Evolutionary conservation across 148 eudicot genomes (phyloP), one percentile per base, ranked within the genome.

Genomic region (Silene uniflora): DNA sequence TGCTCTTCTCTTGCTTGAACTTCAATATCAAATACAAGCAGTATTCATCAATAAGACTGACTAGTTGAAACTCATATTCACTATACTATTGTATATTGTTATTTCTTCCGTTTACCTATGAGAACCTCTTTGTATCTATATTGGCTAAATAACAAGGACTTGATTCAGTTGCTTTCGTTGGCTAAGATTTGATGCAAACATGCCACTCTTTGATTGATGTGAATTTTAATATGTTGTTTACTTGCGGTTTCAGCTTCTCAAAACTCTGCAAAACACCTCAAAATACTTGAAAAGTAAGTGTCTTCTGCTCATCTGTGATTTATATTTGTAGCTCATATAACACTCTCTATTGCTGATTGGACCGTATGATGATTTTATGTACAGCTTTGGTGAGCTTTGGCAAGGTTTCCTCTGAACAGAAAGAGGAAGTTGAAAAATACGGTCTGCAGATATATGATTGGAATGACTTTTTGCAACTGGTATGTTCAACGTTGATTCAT

Each of bases 361-460:
- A 65, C 54, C 32, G 17, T n/a, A 25, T 69, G 16, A 62, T 23
- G 47, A 32, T 19, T 52, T 67, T 32, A 23, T 83, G 24, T 73
- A 71, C 85, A 95, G 99, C 94, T 75, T 82, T 96, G 83, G 97
- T 96, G 83, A 96, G 99, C 84, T 96, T 96, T 80, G 99, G 98
- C 74, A 78, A 91, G 80, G 89, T 91, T 49, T 85, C 88, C 62
- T 70, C 87, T 65, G 83, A 87, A 74, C 98, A 90, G 75, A 85
- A 75, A 80, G 88, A 87, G 80, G 91, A 91, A 80, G 86, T 85
- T 76, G 86, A 85, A 74, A 89, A 96, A 46, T 80, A 79, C 77
- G 98, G 92, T 61, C 61, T 91, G 81, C 60, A 81, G 69, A 85
- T 88, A 52, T 88, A 92, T 85, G 72, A 89, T 29, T 96, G 99